phyloP scores from a whole-genome alignment of 768 basidiomycete genomes.

The Hortiboletus campestris region DNA sequence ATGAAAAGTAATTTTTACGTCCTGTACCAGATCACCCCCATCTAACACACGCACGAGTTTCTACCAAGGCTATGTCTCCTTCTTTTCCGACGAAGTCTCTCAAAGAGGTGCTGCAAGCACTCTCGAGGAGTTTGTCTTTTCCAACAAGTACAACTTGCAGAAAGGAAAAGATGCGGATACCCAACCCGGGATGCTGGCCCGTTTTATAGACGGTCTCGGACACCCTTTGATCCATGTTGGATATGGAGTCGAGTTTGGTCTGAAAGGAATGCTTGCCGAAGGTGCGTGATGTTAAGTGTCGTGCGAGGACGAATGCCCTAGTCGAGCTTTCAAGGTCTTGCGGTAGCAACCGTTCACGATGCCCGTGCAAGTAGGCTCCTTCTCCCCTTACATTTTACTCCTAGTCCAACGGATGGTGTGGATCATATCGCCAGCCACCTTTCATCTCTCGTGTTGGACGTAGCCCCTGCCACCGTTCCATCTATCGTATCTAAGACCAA shows the following conservation, averaged over 20 bases:
- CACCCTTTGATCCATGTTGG: constrained; percentile 66
- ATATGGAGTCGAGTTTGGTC: constrained; percentile 59
- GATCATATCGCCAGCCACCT: background rate
- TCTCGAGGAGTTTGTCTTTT: constrained; percentile 32
- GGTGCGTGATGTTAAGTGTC: constrained; percentile 38
- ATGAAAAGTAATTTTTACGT: constrained; percentile 22
- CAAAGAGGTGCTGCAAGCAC: constrained; percentile 14
- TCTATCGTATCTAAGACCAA: background rate
- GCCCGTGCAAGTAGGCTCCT: constrained; percentile 37
- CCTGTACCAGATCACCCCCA: background rate
- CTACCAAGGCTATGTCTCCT: constrained; percentile 26
- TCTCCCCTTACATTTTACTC: constrained; percentile 10
- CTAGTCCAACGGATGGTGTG: background rate
- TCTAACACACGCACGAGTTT: constrained; percentile 24
- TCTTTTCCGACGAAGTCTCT: constrained; percentile 22
- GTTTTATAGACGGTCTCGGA: constrained; percentile 47
- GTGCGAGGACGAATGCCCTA: background rate
- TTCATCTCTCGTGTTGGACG: constrained; percentile 7
- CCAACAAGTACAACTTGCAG: constrained; percentile 27
- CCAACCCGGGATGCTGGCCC: constrained; percentile 53
- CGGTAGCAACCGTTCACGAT: constrained; percentile 25
- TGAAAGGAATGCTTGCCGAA: constrained; percentile 62
- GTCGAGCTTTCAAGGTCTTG: constrained; percentile 20
- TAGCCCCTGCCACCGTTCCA: background rate
- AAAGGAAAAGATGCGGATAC: constrained; percentile 6